Base-by-base conservation (phyloP, 768 basidiomycete species). In the Wakefieldia striispora region DNA sequence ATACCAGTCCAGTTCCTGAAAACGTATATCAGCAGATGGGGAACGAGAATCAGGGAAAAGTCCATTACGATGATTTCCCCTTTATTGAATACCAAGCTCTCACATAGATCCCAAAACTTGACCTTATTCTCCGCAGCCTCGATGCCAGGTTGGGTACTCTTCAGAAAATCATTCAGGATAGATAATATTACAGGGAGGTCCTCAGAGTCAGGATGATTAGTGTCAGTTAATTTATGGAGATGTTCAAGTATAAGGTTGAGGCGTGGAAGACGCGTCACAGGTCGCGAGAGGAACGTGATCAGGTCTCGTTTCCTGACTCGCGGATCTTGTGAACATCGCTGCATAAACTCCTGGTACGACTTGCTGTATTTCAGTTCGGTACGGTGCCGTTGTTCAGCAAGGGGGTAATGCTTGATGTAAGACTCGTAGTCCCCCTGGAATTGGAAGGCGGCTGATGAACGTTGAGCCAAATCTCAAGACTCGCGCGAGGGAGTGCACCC, bases 91-190 rank as follows among this genome's bases (percentile, higher is more conserved):
- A 81, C 67, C 42, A 95, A 63, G 57, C 79, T 84, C 70, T 95
- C 90, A 55, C 82, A 83, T 3, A 95, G 70, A 45, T 74, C 82
- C 85, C 87, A 90, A 51, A 91, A 84, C 62, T 91, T 92, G 56
- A 94, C 92, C 64, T 92, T 92, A 54, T 82, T 79, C 63, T 95
- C 92, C 1, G 93, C 90, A n/a, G 85, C 88, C 51, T 83, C 88
- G 51, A 95, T 94, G 4, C 93, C 93, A 1, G 91, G 91, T 60
- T 95, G 86, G 0, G 90, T 90, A 55, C 85, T 85, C 73, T 88
- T 91, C 51, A 95, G 76, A 53, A 83, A 84, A 40, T 84, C 80
- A 26, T 75, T 80, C 46, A 95, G 59, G 3, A 93, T 78, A 10
- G 75, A 75, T 21, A 89, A 60, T 16, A 89, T 80, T 5, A 91